Evolutionary conservation across 306 rosid genomes (phyloP).

Genomic region (Malus sieversii): DNA sequence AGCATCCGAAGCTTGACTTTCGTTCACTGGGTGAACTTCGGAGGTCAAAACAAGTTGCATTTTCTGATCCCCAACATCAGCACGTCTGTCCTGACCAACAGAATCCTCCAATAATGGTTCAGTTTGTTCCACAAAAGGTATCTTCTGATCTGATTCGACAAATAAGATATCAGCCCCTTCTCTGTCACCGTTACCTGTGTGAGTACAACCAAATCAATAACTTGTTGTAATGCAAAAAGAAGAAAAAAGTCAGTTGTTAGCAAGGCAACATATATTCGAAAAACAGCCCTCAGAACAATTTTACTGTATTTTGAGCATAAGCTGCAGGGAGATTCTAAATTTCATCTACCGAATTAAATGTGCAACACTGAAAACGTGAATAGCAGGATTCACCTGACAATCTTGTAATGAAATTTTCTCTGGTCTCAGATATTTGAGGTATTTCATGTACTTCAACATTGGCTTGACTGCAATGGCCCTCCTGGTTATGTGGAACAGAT

Average conservation of each 20-base stretch:
- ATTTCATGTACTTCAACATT: constrained; percentile 12
- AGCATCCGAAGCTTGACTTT: constrained; percentile 20
- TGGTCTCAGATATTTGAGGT: constrained; percentile 18
- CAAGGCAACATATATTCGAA: not conserved
- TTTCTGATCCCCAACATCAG: constrained; percentile 19
- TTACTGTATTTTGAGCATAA: not conserved
- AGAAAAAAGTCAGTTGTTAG: not conserved
- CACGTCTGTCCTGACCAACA: constrained; percentile 19
- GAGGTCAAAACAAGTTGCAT: constrained; percentile 17
- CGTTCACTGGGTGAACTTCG: constrained; percentile 11
- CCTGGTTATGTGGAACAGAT: constrained; percentile 16
- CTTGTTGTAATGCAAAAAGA: not conserved
- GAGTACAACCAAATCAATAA: constrained; percentile 11
- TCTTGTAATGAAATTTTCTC: constrained; percentile 20
- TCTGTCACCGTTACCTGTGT: constrained; percentile 32
- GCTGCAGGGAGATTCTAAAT: not conserved
- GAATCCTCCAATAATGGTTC: constrained; percentile 25
- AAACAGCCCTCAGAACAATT: not conserved
- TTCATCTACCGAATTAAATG: not conserved
- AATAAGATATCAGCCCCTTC: constrained; percentile 14
- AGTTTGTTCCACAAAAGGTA: constrained; percentile 20
- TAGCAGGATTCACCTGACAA: constrained; percentile 32
- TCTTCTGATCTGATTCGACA: constrained; percentile 23
- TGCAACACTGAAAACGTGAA: not conserved
- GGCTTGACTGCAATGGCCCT: constrained; percentile 13